phyloP scores from a whole-genome alignment of 345 rosid genomes.

The Corchorus olitorius region DNA sequence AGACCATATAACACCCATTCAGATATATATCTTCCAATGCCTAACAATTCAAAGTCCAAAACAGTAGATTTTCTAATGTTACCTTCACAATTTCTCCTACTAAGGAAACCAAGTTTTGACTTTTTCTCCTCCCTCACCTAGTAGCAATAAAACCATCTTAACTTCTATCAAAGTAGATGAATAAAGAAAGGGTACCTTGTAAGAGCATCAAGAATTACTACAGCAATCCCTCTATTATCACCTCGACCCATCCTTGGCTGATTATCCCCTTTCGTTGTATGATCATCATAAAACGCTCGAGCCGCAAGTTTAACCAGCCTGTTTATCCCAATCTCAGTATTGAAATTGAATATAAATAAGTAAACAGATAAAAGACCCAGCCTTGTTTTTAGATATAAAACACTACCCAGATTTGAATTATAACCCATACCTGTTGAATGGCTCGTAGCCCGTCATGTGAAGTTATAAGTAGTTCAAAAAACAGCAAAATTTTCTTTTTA shows the following conservation, averaged over 20 bases:
- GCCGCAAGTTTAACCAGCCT: conserved; percentile 81
- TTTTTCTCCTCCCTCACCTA: not conserved
- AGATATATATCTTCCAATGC: not conserved
- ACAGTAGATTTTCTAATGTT: not conserved
- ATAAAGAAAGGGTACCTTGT: conserved; percentile 44
- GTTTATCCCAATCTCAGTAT: not conserved
- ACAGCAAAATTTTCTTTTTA: not conserved
- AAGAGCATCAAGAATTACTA: conserved; percentile 82
- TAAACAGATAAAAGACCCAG: not conserved
- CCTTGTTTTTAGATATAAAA: not conserved
- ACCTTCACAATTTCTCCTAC: no score
- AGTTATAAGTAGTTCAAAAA: not conserved
- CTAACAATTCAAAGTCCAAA: not conserved
- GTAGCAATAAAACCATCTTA: not conserved
- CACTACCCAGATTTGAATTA: not conserved
- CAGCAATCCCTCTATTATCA: conserved; percentile 78
- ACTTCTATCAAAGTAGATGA: no score
- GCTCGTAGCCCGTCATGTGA: conserved; percentile 19
- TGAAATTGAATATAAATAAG: not conserved
- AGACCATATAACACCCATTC: not conserved
- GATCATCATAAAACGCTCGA: conserved; percentile 83
- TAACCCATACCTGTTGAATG: conserved; percentile 10
- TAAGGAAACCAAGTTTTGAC: no score
- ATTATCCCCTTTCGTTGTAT: conserved; percentile 68
- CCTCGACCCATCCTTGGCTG: conserved; percentile 71